Base-by-base conservation (phyloP, 2,329 filamentous ascomycete genomes). In the Mariannaea sp. region DNA sequence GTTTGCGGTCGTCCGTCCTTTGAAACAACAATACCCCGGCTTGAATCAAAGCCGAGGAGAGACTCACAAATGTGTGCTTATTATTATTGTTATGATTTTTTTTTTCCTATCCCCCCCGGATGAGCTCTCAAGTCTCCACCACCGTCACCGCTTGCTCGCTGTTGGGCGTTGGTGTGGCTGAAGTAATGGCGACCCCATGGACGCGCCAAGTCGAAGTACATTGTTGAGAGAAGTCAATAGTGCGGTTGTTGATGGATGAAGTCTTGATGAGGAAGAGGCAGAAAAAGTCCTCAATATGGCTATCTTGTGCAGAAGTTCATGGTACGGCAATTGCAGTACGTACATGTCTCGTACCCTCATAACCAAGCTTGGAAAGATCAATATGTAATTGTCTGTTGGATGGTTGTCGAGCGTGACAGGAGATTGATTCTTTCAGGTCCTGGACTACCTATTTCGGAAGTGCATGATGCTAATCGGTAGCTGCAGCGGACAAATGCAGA, bases 1-100 rank as follows among this genome's bases (percentile, higher is more conserved):
- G 60, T 54, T n/a, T 65, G 57, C 46, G 58, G 58, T 56, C 60
- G 62, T 52, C 38, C 32, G 53, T 58, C 56, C 20, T 36, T 38
- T n/a, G 9, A 39, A 29, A 26, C 26, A 26, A 32, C 38, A 35
- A 42, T 55, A 5, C 8, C 49, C 45, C 33, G 32, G 17, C 24
- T 39, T 27, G 10, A 35, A 35, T 14, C 7, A 13, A 7, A 39
- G 13, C n/a, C 26, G n/a, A n/a, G n/a, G 17, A 13, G 24, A 19
- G 16, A 20, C 17, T 26, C 19, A 13, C 35, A 20, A 24, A 33
- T 5, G 27, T 33, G 27, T 20, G 17, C 26, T 48, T 32, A 6
- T 40, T 35, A n/a, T n/a, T n/a, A n/a, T n/a, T n/a, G n/a, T n/a
- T n/a, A n/a, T n/a, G n/a, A n/a, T n/a, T n/a, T n/a, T n/a, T n/a